phyloP scores from a whole-genome alignment of 2,329 filamentous ascomycete genomes.

The Fusarium torreyae region DNA sequence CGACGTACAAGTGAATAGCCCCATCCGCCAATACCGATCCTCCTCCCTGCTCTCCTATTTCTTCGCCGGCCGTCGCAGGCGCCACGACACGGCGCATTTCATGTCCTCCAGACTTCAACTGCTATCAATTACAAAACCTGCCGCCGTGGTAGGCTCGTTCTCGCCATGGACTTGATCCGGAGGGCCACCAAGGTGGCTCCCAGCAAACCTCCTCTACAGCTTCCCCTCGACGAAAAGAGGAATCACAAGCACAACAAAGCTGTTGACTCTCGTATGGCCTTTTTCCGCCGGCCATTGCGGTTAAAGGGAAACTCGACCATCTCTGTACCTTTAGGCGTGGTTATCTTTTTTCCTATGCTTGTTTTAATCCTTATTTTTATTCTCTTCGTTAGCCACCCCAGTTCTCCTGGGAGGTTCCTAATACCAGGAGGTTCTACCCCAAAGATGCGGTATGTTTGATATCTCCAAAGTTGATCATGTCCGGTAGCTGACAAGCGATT shows the following conservation, averaged over 20 bases:
- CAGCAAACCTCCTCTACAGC: constrained; percentile 57
- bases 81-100: constrained; percentile 50
- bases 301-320: constrained; percentile 92
- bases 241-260: constrained; percentile 58
- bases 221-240: constrained; percentile 67
- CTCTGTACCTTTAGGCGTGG: constrained; percentile 92
- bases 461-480: not conserved
- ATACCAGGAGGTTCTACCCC: constrained; percentile 92
- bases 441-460: constrained; percentile 80
- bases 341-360: constrained; percentile 92
- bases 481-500: constrained; percentile 35
- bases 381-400: constrained; percentile 90
- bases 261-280: constrained; percentile 73
- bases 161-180: constrained; percentile 71
- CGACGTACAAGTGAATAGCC: constrained; percentile 25
- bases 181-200: constrained; percentile 68
- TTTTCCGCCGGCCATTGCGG: constrained; percentile 88
- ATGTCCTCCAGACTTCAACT: constrained; percentile 46
- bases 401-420: constrained; percentile 83
- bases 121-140: constrained; percentile 59
- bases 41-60: constrained; percentile 35
- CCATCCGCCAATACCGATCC: constrained; percentile 26
- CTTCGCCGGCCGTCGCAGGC: constrained; percentile 42
- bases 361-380: constrained; percentile 92
- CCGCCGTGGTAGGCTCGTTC: constrained; percentile 51